Evolutionary conservation across 306 rosid species (phyloP), one percentile per base, ranked within the genome.

Genomic region (Cicer cuneatum): DNA sequence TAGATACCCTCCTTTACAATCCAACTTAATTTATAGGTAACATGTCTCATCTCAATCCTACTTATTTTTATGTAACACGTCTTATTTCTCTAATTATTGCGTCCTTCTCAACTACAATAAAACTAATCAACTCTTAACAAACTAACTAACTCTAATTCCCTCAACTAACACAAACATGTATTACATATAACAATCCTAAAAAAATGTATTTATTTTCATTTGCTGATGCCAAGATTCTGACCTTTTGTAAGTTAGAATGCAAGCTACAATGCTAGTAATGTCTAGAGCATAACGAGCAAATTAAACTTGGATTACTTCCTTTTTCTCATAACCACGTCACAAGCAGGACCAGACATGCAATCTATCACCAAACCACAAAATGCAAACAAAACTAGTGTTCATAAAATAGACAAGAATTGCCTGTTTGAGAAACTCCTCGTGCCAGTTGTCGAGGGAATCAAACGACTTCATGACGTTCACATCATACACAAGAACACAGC

Each of bases 391-490:
- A 29, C 6, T 10, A 9, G 42, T 53, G 46, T 11, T 59, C 9
- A 72, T 60, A 61, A 48, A 10, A 40, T 66, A 12, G 52, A 77
- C 58, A 68, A 45, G 2, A 53, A 72, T 2, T 61, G 91, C 97
- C 97, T 91, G 97, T 74, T 87, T 93, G 61, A 93, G 97, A 89
- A 93, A 93, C 85, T 93, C 98, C 83, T 89, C 98, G 1, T 93
- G 98, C 97, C 97, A 91, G 80, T 79, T 93, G 18, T 93, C 96
- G 71, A 93, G 98, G 40, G 92, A 84, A 73, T 93, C 98, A 69
- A 93, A 93, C 16, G 98, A 91, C 86, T 83, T 91, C 98, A 87
- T 85, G 41, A 93, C 90, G 12, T 91, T 93, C 64, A 93, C 97
- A 77, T 93, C 98, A 69, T 91, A 93, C 10, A 88, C 98, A 10